Base-by-base conservation (phyloP, 345 rosid species). In the Combretum micranthum region DNA sequence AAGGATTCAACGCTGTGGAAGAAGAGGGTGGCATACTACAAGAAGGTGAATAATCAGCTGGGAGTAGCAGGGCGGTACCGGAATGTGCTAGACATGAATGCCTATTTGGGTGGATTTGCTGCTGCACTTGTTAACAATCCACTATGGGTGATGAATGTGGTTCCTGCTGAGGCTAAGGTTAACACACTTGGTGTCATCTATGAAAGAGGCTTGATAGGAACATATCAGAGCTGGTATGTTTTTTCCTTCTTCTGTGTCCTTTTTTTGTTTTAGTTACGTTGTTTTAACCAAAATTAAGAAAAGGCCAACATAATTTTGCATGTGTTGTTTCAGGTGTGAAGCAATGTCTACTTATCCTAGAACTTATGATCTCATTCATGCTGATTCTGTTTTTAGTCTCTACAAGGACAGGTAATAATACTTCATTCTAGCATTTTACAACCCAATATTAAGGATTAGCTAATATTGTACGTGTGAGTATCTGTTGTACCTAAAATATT, bases 311-410 rank as follows among this genome's bases (percentile, higher is more conserved):
- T 42, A 13, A 13, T 23, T 3, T 2, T 25, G 6, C 56, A 13
- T 25, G 20, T 23, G 15, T 52, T 4, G 1, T 45, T 44, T 37
- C 67, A 84, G 87, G 90, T 84, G 91, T 14, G 91, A 84, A 60
- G 91, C 91, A 14, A 82, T 84, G 86, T 84, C 91, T 8, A 84
- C 91, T 21, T 84, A 84, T 71, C 85, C 88, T 2, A 80, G 87
- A 50, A 77, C 85, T 42, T 84, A 80, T 25, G 91, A 84, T 32
- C 71, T 84, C 44, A 80, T 84, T 48, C 91, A 82, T 48, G 91
- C 79, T 3, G 81, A 75, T 63, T 82, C 77, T 18, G 49, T 85
- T 26, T 80, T 85, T 68, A 82, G 62, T 37, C 82, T 85, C 50
- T 84, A 82, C 59, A 47, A 75, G 62, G 67, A 71, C 44, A 79